Conservation (phyloP, 208 protist species). For the Leishmania aethiopica region DNA sequence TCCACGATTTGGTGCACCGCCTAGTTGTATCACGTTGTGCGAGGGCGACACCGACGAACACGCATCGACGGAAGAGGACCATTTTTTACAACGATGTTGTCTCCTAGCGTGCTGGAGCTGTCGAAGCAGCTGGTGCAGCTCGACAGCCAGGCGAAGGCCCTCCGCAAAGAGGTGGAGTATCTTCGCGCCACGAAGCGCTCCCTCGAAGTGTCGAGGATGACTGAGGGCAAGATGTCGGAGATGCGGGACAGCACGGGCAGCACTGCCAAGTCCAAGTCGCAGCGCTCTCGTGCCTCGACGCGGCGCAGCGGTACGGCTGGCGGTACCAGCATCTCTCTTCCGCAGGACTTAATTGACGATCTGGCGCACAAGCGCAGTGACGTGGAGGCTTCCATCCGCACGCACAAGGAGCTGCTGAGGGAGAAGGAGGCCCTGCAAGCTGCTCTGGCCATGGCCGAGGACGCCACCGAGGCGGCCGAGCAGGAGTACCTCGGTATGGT, state of each 20-base stretch:
- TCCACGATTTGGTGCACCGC: neutral
- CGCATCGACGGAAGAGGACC: neutral
- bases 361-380: constrained; percentile 55
- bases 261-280: constrained; percentile 19
- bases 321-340: constrained; percentile 19
- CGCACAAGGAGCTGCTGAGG: constrained; percentile 33
- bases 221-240: constrained; percentile 29
- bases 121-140: constrained; percentile 54
- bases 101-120: constrained; percentile 34
- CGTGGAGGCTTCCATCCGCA: constrained; percentile 31
- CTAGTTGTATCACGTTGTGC: neutral
- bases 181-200: constrained; percentile 57
- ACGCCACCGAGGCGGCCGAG: constrained; percentile 29
- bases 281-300: constrained; percentile 22
- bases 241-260: constrained; percentile 33
- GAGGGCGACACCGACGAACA: neutral
- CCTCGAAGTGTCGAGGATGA: constrained; percentile 37
- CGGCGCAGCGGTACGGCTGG: constrained; percentile 5
- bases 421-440: constrained; percentile 41
- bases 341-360: constrained; percentile 63
- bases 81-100: constrained; percentile 19
- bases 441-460: constrained; percentile 23
- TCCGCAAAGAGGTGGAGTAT: constrained; percentile 64
- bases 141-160: constrained; percentile 55
- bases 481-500: constrained; percentile 34